Evolutionary conservation across 192 early-diverging fungal genomes (phyloP).

Genomic region (Polychytrium aggregatum): DNA sequence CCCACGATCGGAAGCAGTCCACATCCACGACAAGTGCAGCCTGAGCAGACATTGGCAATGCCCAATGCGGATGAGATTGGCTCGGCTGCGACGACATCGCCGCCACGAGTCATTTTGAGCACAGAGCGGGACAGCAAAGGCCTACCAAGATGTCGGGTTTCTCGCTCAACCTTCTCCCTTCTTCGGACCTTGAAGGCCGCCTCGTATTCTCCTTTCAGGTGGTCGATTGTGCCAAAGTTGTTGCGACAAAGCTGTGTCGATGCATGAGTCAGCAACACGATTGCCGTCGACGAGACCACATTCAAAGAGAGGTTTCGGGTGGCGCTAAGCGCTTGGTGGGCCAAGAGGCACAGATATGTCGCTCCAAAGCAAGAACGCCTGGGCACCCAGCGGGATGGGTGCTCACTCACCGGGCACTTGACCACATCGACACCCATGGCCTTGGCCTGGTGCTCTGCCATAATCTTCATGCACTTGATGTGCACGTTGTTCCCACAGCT

Average conservation of each 20-base stretch:
- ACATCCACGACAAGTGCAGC: too few relatives aligned
- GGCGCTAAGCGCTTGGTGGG: not conserved
- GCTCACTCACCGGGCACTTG: slow-evolving; percentile 30
- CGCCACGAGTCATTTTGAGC: too few relatives aligned
- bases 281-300: not conserved
- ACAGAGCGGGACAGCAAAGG: too few relatives aligned
- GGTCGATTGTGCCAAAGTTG: slow-evolving; percentile 23
- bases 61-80: too few relatives aligned
- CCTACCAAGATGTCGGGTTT: too few relatives aligned
- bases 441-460: slow-evolving; percentile 34
- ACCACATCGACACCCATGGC: slow-evolving; percentile 19
- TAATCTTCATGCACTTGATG: slow-evolving; percentile 31
- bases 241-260: slow-evolving; percentile 24
- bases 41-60: not conserved
- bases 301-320: too few relatives aligned
- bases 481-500: slow-evolving; percentile 40
- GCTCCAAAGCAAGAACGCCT: not conserved
- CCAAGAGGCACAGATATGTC: not conserved
- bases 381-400: not conserved
- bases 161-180: slow-evolving; percentile 5
- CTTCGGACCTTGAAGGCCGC: slow-evolving; percentile 3
- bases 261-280: not conserved
- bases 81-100: too few relatives aligned
- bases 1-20: too few relatives aligned
- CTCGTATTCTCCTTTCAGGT: slow-evolving; percentile 17